Evolutionary conservation across 2,329 filamentous ascomycete species (phyloP), one percentile per base, ranked within the genome.

Genomic region (Verticillium isaacii): DNA sequence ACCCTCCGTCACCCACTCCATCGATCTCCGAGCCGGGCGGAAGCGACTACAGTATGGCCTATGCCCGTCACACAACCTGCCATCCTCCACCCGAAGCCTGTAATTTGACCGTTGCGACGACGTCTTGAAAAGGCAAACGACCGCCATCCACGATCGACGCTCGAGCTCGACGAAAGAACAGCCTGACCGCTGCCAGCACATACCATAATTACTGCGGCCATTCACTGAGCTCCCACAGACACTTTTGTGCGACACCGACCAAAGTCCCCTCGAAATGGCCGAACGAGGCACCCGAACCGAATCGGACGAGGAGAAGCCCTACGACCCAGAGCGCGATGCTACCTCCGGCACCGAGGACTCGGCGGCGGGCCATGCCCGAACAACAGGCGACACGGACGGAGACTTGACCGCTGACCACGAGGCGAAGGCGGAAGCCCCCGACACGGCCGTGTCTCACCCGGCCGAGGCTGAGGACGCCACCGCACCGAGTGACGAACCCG

Each of bases 401-500:
- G 19, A 12, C 11, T 23, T 23, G 45, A 52, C 45, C 45, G 45
- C 19, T 19, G 19, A 52, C 45, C 45, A 29, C 45, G 45, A 52
- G n/a, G 45, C 17, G 11, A 52, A 52, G 45, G 23, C 19, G 45
- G 45, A 23, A 12, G 6, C 23, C 8, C 3, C n/a, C 12, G 45
- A 25, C 45, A 25, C 6, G 3, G 45, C 45, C 45, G n/a, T 52
- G 45, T 52, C 45, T 52, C 45, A 52, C 17, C 11, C 45, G 45
- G 19, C 45, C 45, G 45, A 52, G 19, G 45, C 45, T 52, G 45
- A 52, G 45, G 45, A 14, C 45, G 7, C 45, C 55, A n/a, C 54
- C 62, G 29, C 29, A 4, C 9, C 11, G 37, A 17, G 36, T 32
- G 54, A 55, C 45, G 61, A 56, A 39, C 73, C 74, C 6, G 75